These are phyloP conservation scores for Craspedostauros australis DNA, from an alignment of 108 stramenopile species.

Conservation along the genomic window DNA sequence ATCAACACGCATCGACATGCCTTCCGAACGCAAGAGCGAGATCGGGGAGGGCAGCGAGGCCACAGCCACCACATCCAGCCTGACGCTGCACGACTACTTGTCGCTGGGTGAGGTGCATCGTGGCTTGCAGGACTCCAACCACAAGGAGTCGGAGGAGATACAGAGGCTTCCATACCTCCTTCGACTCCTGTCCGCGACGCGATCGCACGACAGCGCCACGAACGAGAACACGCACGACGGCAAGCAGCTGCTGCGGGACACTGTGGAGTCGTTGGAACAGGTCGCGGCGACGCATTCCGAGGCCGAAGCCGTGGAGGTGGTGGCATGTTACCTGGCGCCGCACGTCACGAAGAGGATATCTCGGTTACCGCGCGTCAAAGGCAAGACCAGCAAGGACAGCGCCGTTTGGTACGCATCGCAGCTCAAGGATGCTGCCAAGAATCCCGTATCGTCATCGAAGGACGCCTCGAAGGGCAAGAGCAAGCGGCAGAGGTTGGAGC, in stretches of 20 bases:
- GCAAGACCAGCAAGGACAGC: neutral
- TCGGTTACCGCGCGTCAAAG: slow-evolving; percentile 32
- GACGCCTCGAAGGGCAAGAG: too few species aligned
- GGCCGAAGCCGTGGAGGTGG: slow-evolving; percentile 60
- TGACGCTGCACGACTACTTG: slow-evolving; percentile 56
- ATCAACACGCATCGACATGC: too few species aligned
- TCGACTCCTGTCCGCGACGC: slow-evolving; percentile 41
- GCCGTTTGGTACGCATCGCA: too few species aligned
- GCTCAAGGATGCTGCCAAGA: too few species aligned
- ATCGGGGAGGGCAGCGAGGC: neutral
- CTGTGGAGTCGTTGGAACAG: slow-evolving; percentile 59
- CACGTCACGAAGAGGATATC: slow-evolving; percentile 38
- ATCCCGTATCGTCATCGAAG: too few species aligned
- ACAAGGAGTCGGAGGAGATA: slow-evolving; percentile 18
- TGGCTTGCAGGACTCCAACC: slow-evolving; percentile 22
- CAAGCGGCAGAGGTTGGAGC: too few species aligned
- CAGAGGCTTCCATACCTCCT: slow-evolving; percentile 61
- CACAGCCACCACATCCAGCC: neutral
- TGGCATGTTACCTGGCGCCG: slow-evolving; percentile 50
- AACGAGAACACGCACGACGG: neutral
- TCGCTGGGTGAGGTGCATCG: slow-evolving; percentile 56
- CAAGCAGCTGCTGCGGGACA: slow-evolving; percentile 22
- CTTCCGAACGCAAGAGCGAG: too few species aligned
- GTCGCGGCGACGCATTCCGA: slow-evolving; percentile 62
- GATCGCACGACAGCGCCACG: slow-evolving; percentile 15